Conservation (phyloP, 192 early-diverging fungal species). For the Rhizophagus prolifer region DNA sequence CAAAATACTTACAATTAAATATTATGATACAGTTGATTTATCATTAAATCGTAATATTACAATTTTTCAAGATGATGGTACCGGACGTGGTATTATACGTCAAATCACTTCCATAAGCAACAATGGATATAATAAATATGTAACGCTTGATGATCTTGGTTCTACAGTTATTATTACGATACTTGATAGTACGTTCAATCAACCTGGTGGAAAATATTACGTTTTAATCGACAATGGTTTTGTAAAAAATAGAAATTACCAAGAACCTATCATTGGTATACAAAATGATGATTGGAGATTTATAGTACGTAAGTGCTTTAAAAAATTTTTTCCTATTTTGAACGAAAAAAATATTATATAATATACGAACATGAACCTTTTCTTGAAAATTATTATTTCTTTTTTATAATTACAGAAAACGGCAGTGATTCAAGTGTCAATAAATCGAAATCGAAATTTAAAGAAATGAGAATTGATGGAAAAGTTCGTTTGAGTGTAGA, state of each 20-base stretch:
- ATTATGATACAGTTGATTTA: background rate
- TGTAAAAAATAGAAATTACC: background rate
- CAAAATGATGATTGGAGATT: background rate
- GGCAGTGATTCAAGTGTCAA: no score
- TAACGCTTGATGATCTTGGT: background rate
- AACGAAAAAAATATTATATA: no score
- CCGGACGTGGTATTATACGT: background rate
- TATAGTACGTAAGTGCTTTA: background rate
- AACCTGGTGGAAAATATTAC: background rate
- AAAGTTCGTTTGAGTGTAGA: background rate
- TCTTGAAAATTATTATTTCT: no score
- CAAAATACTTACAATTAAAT: background rate
- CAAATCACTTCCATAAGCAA: background rate
- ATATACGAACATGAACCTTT: background rate
- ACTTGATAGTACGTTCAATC: background rate
- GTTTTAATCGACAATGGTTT: slow-evolving; percentile 15
- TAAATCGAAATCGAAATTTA: no score
- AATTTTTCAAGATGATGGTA: slow-evolving; percentile 2
- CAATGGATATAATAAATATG: no score
- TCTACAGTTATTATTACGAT: background rate
- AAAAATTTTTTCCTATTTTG: background rate
- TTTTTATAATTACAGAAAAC: no score
- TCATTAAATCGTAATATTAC: background rate
- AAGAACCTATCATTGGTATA: background rate
- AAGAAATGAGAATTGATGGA: background rate